Evolutionary conservation across 495 filamentous ascomycete species (phyloP), one percentile per base, ranked within the genome.

Genomic region (Trichoderma parareesei): DNA sequence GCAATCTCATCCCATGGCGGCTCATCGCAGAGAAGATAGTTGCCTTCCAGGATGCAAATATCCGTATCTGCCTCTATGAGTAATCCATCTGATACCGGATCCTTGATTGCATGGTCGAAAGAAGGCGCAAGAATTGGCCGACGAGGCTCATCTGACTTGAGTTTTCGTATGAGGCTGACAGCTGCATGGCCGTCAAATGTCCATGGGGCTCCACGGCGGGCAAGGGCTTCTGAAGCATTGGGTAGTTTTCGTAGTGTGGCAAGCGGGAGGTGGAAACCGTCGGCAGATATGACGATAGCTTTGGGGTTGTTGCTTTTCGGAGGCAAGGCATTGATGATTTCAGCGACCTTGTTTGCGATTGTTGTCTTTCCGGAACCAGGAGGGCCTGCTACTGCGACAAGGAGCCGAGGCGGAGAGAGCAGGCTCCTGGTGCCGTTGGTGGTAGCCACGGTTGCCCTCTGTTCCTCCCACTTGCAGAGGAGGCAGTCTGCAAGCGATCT

Each of bases 281-380:
- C 77, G 53, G 53, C 53, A 14, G 53, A 57, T 37, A 57, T 57
- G 14, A 57, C 53, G 27, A 57, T 37, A 14, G 53, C 37, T 57
- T 57, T 57, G 8, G 53, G 53, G 27, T 27, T 27, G 27, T 27
- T 27, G 27, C 33, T 33, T 10, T 37, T 57, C 18, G 53, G 37
- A 72, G 77, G 73, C 40, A 76, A 72, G 18, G 77, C 63, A 0
- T 74, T 65, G 1, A 71, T 68, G 2, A 75, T 69, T 2, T 62
- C 8, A 27, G 38, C 14, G 0, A 81, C 65, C 1, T 72, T 71
- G 20, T 71, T 66, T 1, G 78, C 77, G 11, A 75, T 79, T 5
- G 80, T 83, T 8, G 80, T 79, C 63, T 82, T 83, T 8, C 80
- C 80, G 5, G 77, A 77, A 0, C 80, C 80, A 6, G 80, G 79